Conservation (phyloP, 2,329 filamentous ascomycete species). For the Ophiosphaerella narmari region DNA sequence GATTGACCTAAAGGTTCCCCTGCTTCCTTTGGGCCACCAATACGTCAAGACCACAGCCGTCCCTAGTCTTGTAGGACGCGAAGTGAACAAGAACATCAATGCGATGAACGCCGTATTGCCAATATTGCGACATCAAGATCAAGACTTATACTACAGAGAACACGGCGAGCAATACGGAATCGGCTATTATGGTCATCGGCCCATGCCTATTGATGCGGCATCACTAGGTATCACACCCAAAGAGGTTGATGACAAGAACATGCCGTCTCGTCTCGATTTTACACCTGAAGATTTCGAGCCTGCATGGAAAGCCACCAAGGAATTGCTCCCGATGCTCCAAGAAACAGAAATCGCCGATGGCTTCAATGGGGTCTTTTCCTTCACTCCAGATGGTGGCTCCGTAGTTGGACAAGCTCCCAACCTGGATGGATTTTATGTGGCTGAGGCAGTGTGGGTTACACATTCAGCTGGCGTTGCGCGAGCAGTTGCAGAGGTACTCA, state of each 20-base stretch:
- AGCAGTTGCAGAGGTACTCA: conserved; percentile 63
- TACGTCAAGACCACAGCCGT: conserved; percentile 66
- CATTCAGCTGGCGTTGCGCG: conserved; percentile 67
- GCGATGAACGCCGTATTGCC: conserved; percentile 58
- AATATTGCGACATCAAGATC: conserved; percentile 66
- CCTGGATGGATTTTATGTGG: conserved; percentile 66
- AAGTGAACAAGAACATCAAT: conserved; percentile 49
- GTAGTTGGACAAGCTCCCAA: conserved; percentile 63
- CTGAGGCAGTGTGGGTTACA: conserved; percentile 70
- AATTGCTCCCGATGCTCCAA: conserved; percentile 59
- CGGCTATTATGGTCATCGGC: conserved; percentile 66
- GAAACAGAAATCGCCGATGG: conserved; percentile 61
- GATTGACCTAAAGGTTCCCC: conserved; percentile 61
- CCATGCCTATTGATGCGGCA: conserved; percentile 63
- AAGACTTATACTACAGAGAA: conserved; percentile 68
- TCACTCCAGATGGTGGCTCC: conserved; percentile 67
- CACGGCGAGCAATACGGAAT: conserved; percentile 67
- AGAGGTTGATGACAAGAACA: conserved; percentile 62
- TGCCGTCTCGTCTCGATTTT: conserved; percentile 67
- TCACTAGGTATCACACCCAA: conserved; percentile 59
- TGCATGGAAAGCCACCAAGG: conserved; percentile 62
- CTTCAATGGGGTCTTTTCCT: conserved; percentile 70
- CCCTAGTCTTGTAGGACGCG: conserved; percentile 49
- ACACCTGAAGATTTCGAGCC: conserved; percentile 64
- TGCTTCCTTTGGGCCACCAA: conserved; percentile 66